Conservation (phyloP, 768 basidiomycete genomes). For the Boletus speciosus region DNA sequence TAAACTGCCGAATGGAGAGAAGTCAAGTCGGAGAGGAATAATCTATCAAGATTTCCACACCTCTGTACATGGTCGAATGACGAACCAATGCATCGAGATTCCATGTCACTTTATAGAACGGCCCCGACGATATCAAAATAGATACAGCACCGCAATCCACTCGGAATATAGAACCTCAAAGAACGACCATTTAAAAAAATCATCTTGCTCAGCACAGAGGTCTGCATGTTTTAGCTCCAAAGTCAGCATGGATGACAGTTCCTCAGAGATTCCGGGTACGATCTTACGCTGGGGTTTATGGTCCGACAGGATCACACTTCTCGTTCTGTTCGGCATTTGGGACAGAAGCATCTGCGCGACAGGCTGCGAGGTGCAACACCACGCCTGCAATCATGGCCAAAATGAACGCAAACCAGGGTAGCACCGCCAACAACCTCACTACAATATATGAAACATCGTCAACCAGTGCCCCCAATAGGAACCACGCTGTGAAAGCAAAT, state of each 20-base stretch:
- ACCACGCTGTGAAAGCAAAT: neutral
- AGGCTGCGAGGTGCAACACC: constrained; percentile 33
- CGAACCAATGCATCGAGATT: neutral
- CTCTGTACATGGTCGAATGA: neutral
- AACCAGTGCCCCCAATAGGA: neutral
- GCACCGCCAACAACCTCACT: constrained; percentile 49
- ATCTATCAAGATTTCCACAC: neutral
- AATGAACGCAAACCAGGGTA: constrained; percentile 51
- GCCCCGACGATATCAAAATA: neutral
- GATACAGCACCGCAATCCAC: neutral
- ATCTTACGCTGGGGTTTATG: neutral
- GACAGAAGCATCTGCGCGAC: neutral
- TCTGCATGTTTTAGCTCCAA: neutral
- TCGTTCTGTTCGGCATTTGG: neutral
- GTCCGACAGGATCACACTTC: neutral
- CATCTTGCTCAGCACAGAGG: neutral
- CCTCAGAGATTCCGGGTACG: neutral
- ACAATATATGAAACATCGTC: constrained; percentile 1
- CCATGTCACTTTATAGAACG: too few species aligned
- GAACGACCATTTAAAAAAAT: neutral
- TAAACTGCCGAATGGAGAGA: too few species aligned
- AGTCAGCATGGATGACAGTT: neutral
- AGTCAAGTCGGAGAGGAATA: neutral
- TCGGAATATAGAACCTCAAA: neutral
- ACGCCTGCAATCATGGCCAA: constrained; percentile 37